These are phyloP conservation scores for Emmonsiellopsis sp. DNA, from an alignment of 2,329 filamentous ascomycete genomes.

Conservation along the genomic window DNA sequence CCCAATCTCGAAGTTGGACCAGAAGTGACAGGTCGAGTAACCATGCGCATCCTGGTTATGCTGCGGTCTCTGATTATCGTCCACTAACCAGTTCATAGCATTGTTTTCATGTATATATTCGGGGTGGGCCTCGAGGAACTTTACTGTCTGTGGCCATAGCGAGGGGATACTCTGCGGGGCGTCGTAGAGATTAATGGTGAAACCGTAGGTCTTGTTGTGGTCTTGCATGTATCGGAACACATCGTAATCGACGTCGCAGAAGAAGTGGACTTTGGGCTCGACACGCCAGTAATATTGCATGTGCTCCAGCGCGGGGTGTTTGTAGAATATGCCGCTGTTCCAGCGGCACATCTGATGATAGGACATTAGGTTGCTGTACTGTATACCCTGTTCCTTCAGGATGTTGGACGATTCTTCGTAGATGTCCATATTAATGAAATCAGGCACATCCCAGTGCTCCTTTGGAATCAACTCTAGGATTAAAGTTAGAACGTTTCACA, in stretches of 20 bases:
- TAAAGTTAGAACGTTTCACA: conserved; percentile 17
- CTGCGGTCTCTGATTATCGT: conserved; percentile 64
- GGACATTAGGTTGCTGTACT: conserved; percentile 79
- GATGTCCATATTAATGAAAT: conserved; percentile 84
- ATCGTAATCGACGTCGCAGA: conserved; percentile 97
- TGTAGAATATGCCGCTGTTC: conserved; percentile 98
- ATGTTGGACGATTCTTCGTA: conserved; percentile 77
- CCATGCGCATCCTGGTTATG: conserved; percentile 76
- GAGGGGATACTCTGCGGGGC: conserved; percentile 74
- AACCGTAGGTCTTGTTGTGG: conserved; percentile 97
- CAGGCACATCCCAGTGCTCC: conserved; percentile 86
- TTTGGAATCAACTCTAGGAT: conserved; percentile 71
- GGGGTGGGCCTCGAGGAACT: conserved; percentile 78
- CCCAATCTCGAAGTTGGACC: conserved; percentile 96
- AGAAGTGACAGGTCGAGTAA: conserved; percentile 98
- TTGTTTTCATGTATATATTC: conserved; percentile 75
- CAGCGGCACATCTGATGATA: conserved; percentile 99
- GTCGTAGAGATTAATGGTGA: conserved; percentile 96
- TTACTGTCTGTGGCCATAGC: conserved; percentile 90
- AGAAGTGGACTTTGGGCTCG: conserved; percentile 97
- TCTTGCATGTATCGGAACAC: conserved; percentile 98
- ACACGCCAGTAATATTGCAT: conserved; percentile 96
- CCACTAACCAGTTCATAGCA: conserved; percentile 78
- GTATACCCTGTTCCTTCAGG: conserved; percentile 73
- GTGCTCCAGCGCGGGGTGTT: conserved; percentile 75